Percentiles rank a stretch among this genome's conserved stretches.
Evolutionary conservation across 768 basidiomycete species (phyloP).

Genomic region (Mycena polygramma): DNA sequence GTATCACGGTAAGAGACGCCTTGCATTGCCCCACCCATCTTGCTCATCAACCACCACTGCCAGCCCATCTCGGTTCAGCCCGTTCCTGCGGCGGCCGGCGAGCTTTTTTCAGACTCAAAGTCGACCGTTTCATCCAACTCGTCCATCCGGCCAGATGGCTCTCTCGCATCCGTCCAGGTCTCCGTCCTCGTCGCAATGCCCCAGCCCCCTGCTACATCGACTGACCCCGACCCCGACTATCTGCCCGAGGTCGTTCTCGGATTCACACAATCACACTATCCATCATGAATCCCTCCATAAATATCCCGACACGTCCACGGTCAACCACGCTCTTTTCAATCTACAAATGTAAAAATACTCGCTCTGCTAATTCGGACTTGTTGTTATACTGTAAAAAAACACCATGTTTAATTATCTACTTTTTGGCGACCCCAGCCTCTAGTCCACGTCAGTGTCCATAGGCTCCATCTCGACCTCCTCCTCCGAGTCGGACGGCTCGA

Average conservation of each 20-base stretch:
- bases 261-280: conserved; percentile 53
- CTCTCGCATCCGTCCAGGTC: conserved; percentile 60
- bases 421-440: not conserved
- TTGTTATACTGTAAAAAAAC: no score
- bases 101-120: conserved; percentile 43
- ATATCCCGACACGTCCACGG: not conserved
- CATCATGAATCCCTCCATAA: conserved; percentile 26
- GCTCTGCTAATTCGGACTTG: not conserved
- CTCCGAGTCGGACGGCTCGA: conserved; percentile 65
- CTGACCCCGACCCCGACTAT: conserved; percentile 38
- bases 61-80: conserved; percentile 49
- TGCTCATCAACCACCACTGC: conserved; percentile 19
- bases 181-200: conserved; percentile 74
- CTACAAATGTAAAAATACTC: no score
- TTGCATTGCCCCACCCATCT: conserved; percentile 11
- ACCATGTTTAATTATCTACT: conserved; percentile 2
- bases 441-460: conserved; percentile 40
- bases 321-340: not conserved
- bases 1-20: conserved; percentile 58
- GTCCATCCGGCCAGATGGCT: conserved; percentile 13
- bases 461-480: conserved; percentile 44
- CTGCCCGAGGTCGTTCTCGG: conserved; percentile 68
- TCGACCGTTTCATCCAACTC: conserved; percentile 38
- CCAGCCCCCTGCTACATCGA: conserved; percentile 45
- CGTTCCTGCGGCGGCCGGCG: conserved; percentile 51